phyloP scores from a whole-genome alignment of 2,329 filamentous ascomycete species.

The Moelleriella libera region DNA sequence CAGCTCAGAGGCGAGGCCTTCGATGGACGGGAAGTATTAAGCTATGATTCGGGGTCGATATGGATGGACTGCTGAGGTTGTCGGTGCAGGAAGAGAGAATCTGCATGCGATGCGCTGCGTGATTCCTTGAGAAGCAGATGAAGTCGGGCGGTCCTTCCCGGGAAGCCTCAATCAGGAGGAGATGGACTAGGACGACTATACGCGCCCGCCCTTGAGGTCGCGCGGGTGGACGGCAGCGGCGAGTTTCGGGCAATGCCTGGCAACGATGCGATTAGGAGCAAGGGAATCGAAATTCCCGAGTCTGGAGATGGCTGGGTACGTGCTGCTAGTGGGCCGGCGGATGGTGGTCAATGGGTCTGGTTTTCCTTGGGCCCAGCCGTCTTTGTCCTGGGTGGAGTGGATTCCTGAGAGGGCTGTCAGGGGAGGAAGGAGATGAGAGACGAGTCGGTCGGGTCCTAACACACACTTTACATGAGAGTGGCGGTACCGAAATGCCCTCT shows the following conservation, averaged over 20 bases:
- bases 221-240: background rate
- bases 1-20: background rate
- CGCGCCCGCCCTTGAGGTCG: background rate
- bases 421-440: slow-evolving; percentile 1
- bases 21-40: background rate
- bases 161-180: slow-evolving; percentile 1
- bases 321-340: slow-evolving; percentile 19
- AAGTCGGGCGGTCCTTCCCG: background rate
- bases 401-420: slow-evolving; percentile 5
- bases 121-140: background rate
- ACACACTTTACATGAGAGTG: background rate
- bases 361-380: slow-evolving; percentile 15
- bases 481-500: background rate
- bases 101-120: slow-evolving; percentile 1
- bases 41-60: background rate
- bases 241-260: slow-evolving; percentile 9
- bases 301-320: slow-evolving; percentile 29
- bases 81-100: background rate
- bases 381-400: slow-evolving; percentile 13
- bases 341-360: slow-evolving; percentile 13
- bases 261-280: slow-evolving; percentile 12
- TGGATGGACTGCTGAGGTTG: background rate
- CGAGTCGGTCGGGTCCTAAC: background rate
- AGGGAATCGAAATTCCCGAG: slow-evolving; percentile 15
- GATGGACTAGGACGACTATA: background rate